These are phyloP conservation scores for Keqinozyma sinolaborantium DNA, from an alignment of 1,139 yeast genomes.

Conservation along the genomic window DNA sequence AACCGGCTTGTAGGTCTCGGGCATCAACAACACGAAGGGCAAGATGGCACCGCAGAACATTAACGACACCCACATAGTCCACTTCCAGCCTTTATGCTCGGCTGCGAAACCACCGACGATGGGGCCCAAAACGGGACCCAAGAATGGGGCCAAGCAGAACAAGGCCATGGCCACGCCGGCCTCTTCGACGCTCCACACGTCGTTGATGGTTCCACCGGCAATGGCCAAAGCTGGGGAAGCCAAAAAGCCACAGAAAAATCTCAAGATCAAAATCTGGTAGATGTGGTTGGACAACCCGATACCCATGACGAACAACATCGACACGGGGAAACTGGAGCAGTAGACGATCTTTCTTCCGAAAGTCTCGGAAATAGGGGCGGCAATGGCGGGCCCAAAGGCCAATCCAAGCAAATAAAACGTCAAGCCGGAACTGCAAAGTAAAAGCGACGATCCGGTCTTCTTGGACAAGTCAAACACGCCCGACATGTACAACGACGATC, in stretches of 20 bases:
- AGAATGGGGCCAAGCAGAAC: constrained; percentile 67
- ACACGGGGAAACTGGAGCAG: constrained; percentile 54
- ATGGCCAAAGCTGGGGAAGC: constrained; percentile 85
- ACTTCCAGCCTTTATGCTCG: constrained; percentile 66
- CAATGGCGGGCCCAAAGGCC: constrained; percentile 67
- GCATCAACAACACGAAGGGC: constrained; percentile 54
- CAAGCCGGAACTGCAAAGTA: constrained; percentile 61
- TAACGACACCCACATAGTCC: constrained; percentile 74
- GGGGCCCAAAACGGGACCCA: constrained; percentile 84
- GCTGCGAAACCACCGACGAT: constrained; percentile 78
- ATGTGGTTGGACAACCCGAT: constrained; percentile 63
- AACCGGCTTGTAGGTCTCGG: constrained; percentile 69
- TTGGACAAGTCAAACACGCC: constrained; percentile 52
- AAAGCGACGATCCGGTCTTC: constrained; percentile 50
- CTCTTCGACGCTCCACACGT: constrained; percentile 55
- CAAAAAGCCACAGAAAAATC: constrained; percentile 77
- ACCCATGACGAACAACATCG: constrained; percentile 76
- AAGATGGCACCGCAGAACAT: constrained; percentile 68
- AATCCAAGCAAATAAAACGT: constrained; percentile 70
- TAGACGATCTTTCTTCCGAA: constrained; percentile 69
- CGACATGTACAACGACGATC: constrained; percentile 65
- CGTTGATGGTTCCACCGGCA: constrained; percentile 84
- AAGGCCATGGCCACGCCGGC: constrained; percentile 67
- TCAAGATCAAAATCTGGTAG: constrained; percentile 55
- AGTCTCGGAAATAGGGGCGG: constrained; percentile 79